phyloP scores from a whole-genome alignment of 306 rosid genomes.

The Erythrophleum fordii region DNA sequence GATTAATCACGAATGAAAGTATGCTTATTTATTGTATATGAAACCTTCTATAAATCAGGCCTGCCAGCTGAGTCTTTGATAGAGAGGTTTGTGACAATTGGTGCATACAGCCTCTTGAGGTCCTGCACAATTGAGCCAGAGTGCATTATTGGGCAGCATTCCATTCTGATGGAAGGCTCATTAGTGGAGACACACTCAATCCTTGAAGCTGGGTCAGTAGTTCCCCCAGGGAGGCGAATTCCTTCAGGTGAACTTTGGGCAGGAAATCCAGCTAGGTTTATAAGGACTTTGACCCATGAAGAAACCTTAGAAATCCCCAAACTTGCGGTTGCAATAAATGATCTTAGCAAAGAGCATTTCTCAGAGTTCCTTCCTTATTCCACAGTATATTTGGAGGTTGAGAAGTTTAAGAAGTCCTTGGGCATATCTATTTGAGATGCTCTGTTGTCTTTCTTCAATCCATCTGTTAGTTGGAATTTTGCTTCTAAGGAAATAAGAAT shows the following conservation, averaged over 20 bases:
- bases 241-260: slow-evolving; percentile 98
- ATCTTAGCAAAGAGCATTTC: slow-evolving; percentile 84
- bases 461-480: slow-evolving; percentile 60
- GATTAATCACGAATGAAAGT: neutral
- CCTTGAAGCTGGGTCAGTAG: slow-evolving; percentile 98
- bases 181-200: slow-evolving; percentile 92
- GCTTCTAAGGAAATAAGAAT: slow-evolving; percentile 76
- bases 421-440: slow-evolving; percentile 80
- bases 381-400: slow-evolving; percentile 94
- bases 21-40: slow-evolving; percentile 30
- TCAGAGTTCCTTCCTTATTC: slow-evolving; percentile 93
- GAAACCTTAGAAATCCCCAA: slow-evolving; percentile 96
- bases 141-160: slow-evolving; percentile 96
- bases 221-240: slow-evolving; percentile 95
- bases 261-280: slow-evolving; percentile 95
- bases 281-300: slow-evolving; percentile 83
- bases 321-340: slow-evolving; percentile 92
- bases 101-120: slow-evolving; percentile 91
- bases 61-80: slow-evolving; percentile 89
- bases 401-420: slow-evolving; percentile 92
- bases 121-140: slow-evolving; percentile 98
- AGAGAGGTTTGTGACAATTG: slow-evolving; percentile 90
- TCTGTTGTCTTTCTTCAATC: slow-evolving; percentile 41
- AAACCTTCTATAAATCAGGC: slow-evolving; percentile 59
- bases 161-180: slow-evolving; percentile 99